Evolutionary conservation across 2,329 filamentous ascomycete species (phyloP), one percentile per base, ranked within the genome.

Genomic region (Nothophaeocryptopus gaeumannii): DNA sequence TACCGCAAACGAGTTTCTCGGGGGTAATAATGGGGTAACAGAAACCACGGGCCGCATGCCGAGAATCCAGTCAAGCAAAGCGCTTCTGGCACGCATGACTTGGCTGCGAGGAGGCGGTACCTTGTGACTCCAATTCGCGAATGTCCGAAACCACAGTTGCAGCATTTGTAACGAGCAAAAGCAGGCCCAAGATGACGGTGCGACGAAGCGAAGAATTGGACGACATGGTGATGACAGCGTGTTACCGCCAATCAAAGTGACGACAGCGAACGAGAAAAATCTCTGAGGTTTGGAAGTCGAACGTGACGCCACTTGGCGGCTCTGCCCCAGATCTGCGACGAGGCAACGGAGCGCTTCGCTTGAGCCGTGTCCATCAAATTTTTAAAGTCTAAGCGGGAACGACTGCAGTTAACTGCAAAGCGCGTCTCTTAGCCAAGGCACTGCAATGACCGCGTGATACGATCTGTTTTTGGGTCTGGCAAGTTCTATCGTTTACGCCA

Each of bases 361-460:
- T 26, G 7, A 26, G 20, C 20, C 20, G 20, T 26, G 20, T 26
- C 32, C 42, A 45, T 45, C 42, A 26, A 45, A 36, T 32, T 45
- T 45, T 45, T 35, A 15, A 45, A 7, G 8, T 34, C 41, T 15
- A 41, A 36, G 32, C 46, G 36, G 26, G 39, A 45, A 15, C 46
- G 32, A 30, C 43, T 54, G 43, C 52, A 53, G 51, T 58, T 58
- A 58, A 54, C 46, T 52, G 55, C 48, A 53, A 53, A 55, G 55
- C 51, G 50, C 43, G 39, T 38, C 15, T 39, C 26, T n/a, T 36
- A 47, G 46, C 49, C 47, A 53, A 53, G 52, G 37, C 30, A 43
- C 45, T 33, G 31, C 38, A 32, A 40, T 44, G 48, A 38, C 45
- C 55, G 49, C 55, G 52, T 54, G 55, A 57, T 57, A 48, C 32